Evolutionary conservation across 129 eudicot species (phyloP), one percentile per base, ranked within the genome.

Genomic region (Escallonia herrerae): DNA sequence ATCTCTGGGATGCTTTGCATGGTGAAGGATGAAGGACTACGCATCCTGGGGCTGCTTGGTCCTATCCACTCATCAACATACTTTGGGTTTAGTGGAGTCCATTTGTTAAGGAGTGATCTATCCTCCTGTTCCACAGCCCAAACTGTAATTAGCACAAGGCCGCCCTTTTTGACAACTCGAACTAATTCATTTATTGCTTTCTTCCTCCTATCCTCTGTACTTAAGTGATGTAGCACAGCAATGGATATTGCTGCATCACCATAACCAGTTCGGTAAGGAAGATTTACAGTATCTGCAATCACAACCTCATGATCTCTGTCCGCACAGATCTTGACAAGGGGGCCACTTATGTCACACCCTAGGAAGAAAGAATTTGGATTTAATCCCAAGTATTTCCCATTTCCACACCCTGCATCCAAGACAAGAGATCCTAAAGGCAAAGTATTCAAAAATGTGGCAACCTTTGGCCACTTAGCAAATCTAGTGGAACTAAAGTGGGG

Each of bases 121-220:
- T 93, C 95, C 70, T 93, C 98, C 68, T 93, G 98, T 54, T 93
- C 98, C 64, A 86, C 85, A 60, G 98, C 98, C 98, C 96, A 93
- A 58, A 93, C 98, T 2, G 98, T 93, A n/a, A 93, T 93, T 68
- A 93, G 73, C 51, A 93, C 90, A 44, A 56, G 79, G 8, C 98
- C 98, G 10, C 98, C 95, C 14, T 67, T 80, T 52, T 77, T 93
- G 14, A 89, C 96, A 63, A 82, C 81, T 42, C 98, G 76, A 67
- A 93, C 75, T 45, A 93, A 70, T 58, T 93, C 98, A 22, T 93
- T 87, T 33, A 89, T 80, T 2, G 98, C 98, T 76, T 82, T 86
- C 68, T 64, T 93, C 69, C 98, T 83, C 77, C 98, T 79, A 58
- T 74, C 56, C 52, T 81, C 95, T 6, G 95, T 87, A 66, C 98